These are phyloP conservation scores for Pyrus betulifolia DNA, from an alignment of 306 rosid genomes.

Conservation along the genomic window DNA sequence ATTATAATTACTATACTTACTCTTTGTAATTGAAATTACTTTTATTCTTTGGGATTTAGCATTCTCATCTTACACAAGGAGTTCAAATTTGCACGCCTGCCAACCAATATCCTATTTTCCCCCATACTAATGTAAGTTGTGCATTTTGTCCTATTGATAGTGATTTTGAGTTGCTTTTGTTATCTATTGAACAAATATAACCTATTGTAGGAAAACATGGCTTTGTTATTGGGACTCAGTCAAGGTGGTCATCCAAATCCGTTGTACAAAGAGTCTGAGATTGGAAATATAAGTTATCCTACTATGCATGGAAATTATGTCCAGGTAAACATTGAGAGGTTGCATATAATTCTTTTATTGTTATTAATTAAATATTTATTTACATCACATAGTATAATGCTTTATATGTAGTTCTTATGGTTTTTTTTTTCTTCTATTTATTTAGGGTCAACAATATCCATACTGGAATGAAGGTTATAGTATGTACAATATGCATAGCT, in stretches of 20 bases:
- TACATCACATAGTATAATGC: not conserved
- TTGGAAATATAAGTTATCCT: not conserved
- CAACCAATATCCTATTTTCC: not conserved
- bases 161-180: too few relatives aligned
- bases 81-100: not conserved
- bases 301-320: not conserved
- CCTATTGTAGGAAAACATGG: not conserved
- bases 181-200: too few relatives aligned
- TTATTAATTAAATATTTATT: not conserved
- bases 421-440: not conserved
- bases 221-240: not conserved
- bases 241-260: not conserved
- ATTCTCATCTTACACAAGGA: not conserved
- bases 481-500: not conserved
- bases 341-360: too few relatives aligned
- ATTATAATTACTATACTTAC: too few relatives aligned
- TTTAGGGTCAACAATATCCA: not conserved
- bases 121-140: not conserved
- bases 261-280: not conserved
- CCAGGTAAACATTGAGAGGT: not conserved
- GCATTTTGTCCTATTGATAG: too few relatives aligned
- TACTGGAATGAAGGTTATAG: not conserved
- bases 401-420: not conserved
- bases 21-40: not conserved
- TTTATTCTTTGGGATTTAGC: not conserved